A percentile compares a stretch with the other conserved stretches of the same genome.
Evolutionary conservation across 73 alveolate species (phyloP).

Genomic region (Paramecium pentaurelia): DNA sequence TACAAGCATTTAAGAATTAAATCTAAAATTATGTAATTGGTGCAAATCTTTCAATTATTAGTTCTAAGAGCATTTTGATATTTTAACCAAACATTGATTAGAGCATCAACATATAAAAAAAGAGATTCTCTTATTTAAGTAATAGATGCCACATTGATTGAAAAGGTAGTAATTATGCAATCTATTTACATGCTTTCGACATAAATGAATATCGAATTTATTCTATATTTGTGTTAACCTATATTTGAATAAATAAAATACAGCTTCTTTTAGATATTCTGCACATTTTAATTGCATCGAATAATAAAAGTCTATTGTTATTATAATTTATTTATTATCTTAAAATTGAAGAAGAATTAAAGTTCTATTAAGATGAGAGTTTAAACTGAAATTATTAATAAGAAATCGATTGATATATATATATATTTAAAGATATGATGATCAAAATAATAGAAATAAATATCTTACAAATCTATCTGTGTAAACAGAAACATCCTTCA

Average conservation of each 20-base stretch:
- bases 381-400: background rate
- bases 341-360: background rate
- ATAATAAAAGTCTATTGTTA: background rate
- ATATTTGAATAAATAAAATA: background rate
- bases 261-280: background rate
- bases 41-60: background rate
- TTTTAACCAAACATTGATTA: conserved; percentile 9
- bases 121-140: background rate
- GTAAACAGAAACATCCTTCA: too few species aligned
- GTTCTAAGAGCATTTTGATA: background rate
- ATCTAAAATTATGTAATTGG: background rate
- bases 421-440: too few species aligned
- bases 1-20: background rate
- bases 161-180: background rate
- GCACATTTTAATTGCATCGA: background rate
- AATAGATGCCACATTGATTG: background rate
- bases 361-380: background rate
- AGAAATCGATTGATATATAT: background rate
- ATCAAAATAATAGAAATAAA: too few species aligned
- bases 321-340: background rate
- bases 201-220: background rate
- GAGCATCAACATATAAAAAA: conserved; percentile 11
- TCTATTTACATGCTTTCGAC: background rate
- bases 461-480: too few species aligned
- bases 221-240: background rate